phyloP scores from a whole-genome alignment of 2,329 filamentous ascomycete genomes.

The Pseudogymnoascus sp. region DNA sequence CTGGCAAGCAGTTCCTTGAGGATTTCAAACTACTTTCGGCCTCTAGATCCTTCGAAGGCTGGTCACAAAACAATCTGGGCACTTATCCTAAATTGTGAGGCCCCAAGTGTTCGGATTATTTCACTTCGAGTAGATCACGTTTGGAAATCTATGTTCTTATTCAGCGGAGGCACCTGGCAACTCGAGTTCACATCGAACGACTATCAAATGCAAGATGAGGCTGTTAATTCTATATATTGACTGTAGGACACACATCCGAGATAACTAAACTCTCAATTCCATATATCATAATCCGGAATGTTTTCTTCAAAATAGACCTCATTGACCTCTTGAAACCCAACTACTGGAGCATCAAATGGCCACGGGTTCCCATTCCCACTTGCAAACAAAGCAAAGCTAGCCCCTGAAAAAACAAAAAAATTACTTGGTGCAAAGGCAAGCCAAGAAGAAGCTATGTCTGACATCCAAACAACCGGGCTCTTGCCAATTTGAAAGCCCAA shows the following conservation, averaged over 20 bases:
- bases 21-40: no score
- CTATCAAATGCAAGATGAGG: not conserved
- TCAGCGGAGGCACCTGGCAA: not conserved
- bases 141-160: no score
- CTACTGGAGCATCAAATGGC: slow-evolving; percentile 15
- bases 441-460: slow-evolving; percentile 15
- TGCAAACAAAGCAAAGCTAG: slow-evolving; percentile 18
- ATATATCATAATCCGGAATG: slow-evolving; percentile 12
- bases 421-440: slow-evolving; percentile 17
- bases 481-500: slow-evolving; percentile 14
- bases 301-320: slow-evolving; percentile 15
- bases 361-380: slow-evolving; percentile 21
- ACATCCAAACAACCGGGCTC: slow-evolving; percentile 11
- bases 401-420: slow-evolving; percentile 19
- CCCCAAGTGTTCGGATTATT: no score
- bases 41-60: not conserved
- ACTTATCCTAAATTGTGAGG: no score
- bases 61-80: not conserved
- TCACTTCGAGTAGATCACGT: no score
- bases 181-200: not conserved
- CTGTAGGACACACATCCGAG: not conserved
- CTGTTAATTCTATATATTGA: not conserved
- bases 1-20: not conserved
- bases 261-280: slow-evolving; percentile 1
- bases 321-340: slow-evolving; percentile 16